Evolutionary conservation across 768 basidiomycete genomes (phyloP).

Genomic region (Leccinum subgranulosum): DNA sequence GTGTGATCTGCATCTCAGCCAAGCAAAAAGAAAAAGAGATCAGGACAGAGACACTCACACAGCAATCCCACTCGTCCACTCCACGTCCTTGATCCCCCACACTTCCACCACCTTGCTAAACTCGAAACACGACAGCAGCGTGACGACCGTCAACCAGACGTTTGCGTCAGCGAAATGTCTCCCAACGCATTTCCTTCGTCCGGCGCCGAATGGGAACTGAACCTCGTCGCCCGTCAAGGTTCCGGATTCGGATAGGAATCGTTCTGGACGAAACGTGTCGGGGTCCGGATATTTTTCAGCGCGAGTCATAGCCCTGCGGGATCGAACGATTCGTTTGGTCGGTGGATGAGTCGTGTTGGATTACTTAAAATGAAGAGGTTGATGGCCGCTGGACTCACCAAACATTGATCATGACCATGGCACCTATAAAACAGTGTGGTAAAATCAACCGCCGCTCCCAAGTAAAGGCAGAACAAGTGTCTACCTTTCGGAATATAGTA

Average conservation of each 20-base stretch:
- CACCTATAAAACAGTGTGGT: background rate
- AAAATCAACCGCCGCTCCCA: too few relatives aligned
- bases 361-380: background rate
- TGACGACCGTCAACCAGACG: conserved; percentile 1
- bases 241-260: conserved; percentile 2
- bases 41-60: background rate
- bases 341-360: background rate
- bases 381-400: background rate
- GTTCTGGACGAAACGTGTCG: background rate
- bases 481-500: conserved; percentile 22
- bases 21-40: background rate
- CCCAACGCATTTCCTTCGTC: conserved; percentile 2
- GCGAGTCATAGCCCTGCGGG: conserved; percentile 1
- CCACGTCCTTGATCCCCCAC: conserved; percentile 1
- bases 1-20: background rate
- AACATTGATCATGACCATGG: background rate
- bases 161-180: background rate
- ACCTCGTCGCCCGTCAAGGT: background rate
- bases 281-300: conserved; percentile 2
- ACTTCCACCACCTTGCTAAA: background rate
- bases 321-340: background rate
- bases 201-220: background rate
- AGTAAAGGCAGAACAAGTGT: background rate
- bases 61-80: conserved; percentile 1
- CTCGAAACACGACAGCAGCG: conserved; percentile 5